phyloP scores from a whole-genome alignment of 129 eudicot species.

The Tanacetum coccineum region DNA sequence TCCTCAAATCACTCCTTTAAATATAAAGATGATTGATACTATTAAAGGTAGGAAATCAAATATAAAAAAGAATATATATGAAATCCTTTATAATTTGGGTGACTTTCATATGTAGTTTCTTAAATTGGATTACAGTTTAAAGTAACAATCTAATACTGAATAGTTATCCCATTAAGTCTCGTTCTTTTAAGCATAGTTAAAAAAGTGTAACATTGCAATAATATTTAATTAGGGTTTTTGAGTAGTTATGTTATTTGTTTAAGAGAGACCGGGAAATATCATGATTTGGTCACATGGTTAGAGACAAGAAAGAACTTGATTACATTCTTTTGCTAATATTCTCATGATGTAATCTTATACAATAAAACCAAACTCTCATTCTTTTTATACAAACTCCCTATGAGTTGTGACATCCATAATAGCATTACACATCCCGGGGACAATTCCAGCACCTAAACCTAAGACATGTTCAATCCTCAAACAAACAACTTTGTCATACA shows the following conservation, averaged over 20 bases:
- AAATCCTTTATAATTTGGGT: no score
- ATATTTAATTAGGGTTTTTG: no score
- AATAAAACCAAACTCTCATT: slow-evolving; percentile 23
- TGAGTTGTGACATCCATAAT: slow-evolving; percentile 44
- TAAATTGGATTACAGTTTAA: no score
- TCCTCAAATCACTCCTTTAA: no score
- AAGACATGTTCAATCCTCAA: slow-evolving; percentile 33
- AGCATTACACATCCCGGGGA: slow-evolving; percentile 52
- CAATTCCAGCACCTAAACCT: slow-evolving; percentile 30
- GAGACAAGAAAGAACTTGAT: slow-evolving; percentile 46
- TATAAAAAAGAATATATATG: no score
- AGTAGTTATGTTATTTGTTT: slow-evolving; percentile 8
- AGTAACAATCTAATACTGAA: no score
- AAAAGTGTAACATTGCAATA: no score
- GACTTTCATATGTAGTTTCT: no score
- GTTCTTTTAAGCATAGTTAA: no score
- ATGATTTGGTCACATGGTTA: slow-evolving; percentile 70
- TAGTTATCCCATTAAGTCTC: no score
- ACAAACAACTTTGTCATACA: slow-evolving; percentile 35
- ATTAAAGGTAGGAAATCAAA: no score
- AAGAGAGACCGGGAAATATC: slow-evolving; percentile 34
- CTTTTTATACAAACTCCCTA: slow-evolving; percentile 29
- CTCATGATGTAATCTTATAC: slow-evolving; percentile 34
- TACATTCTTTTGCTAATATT: slow-evolving; percentile 34
- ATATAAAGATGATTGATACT: no score